These are phyloP conservation scores for Phytopythium kandeliae DNA, from an alignment of 352 stramenopile genomes.

Conservation along the genomic window DNA sequence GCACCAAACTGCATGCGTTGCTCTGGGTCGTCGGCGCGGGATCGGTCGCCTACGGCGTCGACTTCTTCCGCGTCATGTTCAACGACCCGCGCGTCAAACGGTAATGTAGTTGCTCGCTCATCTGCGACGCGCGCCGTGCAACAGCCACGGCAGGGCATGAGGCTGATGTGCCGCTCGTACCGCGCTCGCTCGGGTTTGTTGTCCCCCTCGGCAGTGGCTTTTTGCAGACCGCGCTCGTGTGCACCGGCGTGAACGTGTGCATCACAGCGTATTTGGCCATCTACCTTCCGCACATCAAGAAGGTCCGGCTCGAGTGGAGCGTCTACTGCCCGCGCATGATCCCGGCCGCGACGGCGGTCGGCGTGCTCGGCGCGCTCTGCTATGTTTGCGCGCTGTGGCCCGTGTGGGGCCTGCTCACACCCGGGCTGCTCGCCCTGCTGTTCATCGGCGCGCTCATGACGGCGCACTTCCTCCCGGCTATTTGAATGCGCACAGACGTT, in stretches of 20 bases:
- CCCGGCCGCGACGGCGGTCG: constrained; percentile 73
- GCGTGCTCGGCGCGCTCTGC: constrained; percentile 53
- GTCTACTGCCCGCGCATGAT: constrained; percentile 93
- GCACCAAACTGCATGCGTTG: constrained; percentile 67
- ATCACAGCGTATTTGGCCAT: constrained; percentile 86
- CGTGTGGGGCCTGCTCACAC: constrained; percentile 90
- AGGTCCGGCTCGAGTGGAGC: constrained; percentile 82
- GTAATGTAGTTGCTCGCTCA: constrained; percentile 15
- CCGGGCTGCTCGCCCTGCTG: constrained; percentile 84
- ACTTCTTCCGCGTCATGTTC: constrained; percentile 71
- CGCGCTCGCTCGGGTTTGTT: too few relatives aligned
- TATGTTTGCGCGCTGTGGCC: constrained; percentile 89
- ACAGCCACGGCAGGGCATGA: too few relatives aligned
- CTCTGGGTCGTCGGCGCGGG: constrained; percentile 61
- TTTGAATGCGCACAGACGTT: too few relatives aligned
- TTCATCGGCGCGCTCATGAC: constrained; percentile 90
- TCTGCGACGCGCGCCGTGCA: too few relatives aligned
- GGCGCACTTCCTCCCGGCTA: constrained; percentile 90
- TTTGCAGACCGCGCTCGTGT: constrained; percentile 75
- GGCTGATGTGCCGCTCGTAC: too few relatives aligned
- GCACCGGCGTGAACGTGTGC: constrained; percentile 76
- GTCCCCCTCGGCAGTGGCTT: constrained; percentile 75
- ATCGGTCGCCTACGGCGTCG: constrained; percentile 49
- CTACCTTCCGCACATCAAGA: constrained; percentile 83
- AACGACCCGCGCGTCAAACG: constrained; percentile 45